phyloP scores from a whole-genome alignment of 805 yeast genomes.

The Candida maesae region DNA sequence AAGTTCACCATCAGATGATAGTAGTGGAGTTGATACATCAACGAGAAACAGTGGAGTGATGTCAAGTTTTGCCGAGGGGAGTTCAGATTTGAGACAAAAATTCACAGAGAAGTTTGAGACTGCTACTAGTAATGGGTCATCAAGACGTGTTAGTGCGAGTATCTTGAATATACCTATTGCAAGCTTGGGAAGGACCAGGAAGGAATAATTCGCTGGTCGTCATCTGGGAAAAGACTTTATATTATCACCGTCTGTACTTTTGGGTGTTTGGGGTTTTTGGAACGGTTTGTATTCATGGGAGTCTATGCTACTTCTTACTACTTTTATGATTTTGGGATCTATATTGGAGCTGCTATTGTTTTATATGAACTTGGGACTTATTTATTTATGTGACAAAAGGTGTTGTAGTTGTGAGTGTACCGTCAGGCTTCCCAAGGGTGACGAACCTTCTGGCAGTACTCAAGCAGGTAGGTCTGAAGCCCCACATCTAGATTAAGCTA shows the following conservation, averaged over 20 bases:
- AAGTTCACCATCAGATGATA: constrained; percentile 5
- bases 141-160: constrained; percentile 10
- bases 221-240: too few relatives aligned
- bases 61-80: constrained; percentile 8
- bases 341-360: too few relatives aligned
- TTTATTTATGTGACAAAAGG: too few relatives aligned
- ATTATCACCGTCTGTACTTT: neutral
- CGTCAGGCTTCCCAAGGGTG: too few relatives aligned
- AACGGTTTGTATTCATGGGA: too few relatives aligned
- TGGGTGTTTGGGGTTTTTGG: neutral
- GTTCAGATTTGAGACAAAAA: constrained; percentile 12
- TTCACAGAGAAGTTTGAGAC: constrained; percentile 11
- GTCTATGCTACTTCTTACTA: too few relatives aligned
- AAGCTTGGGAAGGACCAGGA: constrained; percentile 18
- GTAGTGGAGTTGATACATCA: constrained; percentile 6
- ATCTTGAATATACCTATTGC: constrained; percentile 25
- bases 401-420: too few relatives aligned
- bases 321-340: too few relatives aligned
- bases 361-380: too few relatives aligned
- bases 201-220: constrained; percentile 14
- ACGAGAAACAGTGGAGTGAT: constrained; percentile 3
- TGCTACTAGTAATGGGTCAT: constrained; percentile 5
- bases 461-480: too few relatives aligned
- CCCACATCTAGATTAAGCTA: too few relatives aligned
- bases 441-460: too few relatives aligned